Evolutionary conservation across 345 rosid species (phyloP).

Genomic region (Eutrema yunnanense): DNA sequence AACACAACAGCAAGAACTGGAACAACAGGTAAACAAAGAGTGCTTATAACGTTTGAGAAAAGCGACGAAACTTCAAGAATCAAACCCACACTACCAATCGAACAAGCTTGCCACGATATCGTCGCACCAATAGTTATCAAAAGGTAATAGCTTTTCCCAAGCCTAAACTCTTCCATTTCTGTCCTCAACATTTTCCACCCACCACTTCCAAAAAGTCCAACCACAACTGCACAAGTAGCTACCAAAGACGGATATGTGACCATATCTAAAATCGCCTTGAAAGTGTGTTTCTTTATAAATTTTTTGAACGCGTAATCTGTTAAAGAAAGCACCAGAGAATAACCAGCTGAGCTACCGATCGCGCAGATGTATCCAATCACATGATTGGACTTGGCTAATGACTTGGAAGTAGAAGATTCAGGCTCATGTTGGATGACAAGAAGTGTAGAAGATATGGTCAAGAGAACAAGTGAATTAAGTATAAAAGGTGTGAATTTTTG

Average conservation of each 20-base stretch:
- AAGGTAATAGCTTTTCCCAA: constrained; percentile 37
- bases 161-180: constrained; percentile 26
- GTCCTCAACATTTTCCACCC: constrained; percentile 12
- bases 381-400: background rate
- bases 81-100: constrained; percentile 29
- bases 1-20: constrained; percentile 33
- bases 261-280: constrained; percentile 27
- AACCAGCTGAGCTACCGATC: constrained; percentile 22
- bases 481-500: constrained; percentile 29
- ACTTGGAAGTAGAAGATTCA: background rate
- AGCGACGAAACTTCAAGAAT: constrained; percentile 31
- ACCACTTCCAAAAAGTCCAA: constrained; percentile 26
- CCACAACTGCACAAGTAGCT: constrained; percentile 22
- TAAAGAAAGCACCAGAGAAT: constrained; percentile 26
- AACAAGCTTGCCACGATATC: constrained; percentile 29
- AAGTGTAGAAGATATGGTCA: constrained; percentile 31
- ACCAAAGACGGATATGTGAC: constrained; percentile 17
- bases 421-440: constrained; percentile 23
- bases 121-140: constrained; percentile 3
- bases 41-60: constrained; percentile 31
- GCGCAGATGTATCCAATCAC: constrained; percentile 25
- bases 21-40: constrained; percentile 29
- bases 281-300: constrained; percentile 15
- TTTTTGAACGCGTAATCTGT: constrained; percentile 19
- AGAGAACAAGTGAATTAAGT: constrained; percentile 27